Conservation (phyloP, 73 alveolate species). For the Paramecium primaurelia region DNA sequence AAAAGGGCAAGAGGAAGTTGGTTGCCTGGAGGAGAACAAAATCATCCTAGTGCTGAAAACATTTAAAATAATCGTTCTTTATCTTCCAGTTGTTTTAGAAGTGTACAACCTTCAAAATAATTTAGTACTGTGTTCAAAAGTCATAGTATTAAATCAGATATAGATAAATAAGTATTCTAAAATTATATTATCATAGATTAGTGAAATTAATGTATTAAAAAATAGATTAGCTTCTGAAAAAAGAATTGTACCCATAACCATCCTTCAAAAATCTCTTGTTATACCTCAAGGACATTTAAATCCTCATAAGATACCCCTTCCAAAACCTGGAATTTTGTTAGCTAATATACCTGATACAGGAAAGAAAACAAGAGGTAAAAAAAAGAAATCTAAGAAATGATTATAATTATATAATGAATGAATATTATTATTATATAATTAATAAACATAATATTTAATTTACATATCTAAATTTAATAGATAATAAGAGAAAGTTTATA, state of each 20-base stretch:
- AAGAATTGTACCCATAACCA: background rate
- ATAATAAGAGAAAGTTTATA: too few species aligned
- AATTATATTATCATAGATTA: background rate
- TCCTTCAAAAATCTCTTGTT: background rate
- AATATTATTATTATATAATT: background rate
- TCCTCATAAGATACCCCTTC: constrained; percentile 7
- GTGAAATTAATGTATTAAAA: background rate
- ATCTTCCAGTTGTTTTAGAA: constrained; percentile 1
- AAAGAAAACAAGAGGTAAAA: background rate
- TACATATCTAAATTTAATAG: too few species aligned
- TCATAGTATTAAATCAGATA: background rate
- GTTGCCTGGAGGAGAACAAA: constrained; percentile 14
- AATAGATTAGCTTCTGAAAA: constrained; percentile 20
- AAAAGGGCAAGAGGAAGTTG: constrained; percentile 19
- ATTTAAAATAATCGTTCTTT: background rate
- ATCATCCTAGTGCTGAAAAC: background rate
- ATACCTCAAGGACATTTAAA: constrained; percentile 7
- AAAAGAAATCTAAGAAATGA: constrained; percentile 35
- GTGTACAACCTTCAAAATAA: background rate
- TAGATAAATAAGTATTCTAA: background rate
- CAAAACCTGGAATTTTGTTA: background rate
- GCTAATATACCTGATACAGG: background rate
- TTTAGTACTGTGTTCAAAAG: background rate
- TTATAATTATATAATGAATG: background rate
- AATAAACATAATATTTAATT: too few species aligned